Conservation (phyloP, 345 rosid genomes). For the Citrus glauca region DNA sequence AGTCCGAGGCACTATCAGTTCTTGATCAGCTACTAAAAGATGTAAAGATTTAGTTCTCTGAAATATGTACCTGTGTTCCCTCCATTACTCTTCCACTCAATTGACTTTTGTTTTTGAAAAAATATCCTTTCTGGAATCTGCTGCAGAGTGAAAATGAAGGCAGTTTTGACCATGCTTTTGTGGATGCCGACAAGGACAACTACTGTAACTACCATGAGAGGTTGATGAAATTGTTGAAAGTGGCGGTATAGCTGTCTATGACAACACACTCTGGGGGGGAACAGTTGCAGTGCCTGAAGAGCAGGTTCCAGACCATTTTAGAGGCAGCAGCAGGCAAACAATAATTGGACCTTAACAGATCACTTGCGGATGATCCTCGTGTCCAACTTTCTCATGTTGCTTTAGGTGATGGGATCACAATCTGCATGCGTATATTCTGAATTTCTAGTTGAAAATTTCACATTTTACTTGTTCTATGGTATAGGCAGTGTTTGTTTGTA, state of each 20-base stretch:
- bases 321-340: not conserved
- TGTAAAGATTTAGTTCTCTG: slow-evolving; percentile 12
- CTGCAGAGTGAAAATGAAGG: slow-evolving; percentile 34
- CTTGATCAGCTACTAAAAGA: slow-evolving; percentile 38
- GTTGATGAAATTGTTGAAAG: slow-evolving; percentile 44
- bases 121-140: not conserved
- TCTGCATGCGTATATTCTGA: slow-evolving; percentile 38
- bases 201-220: slow-evolving; percentile 55
- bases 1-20: slow-evolving; percentile 37
- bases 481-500: not conserved
- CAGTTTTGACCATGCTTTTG: slow-evolving; percentile 49
- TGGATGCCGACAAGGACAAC: slow-evolving; percentile 53
- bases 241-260: slow-evolving; percentile 53
- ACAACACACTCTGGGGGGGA: slow-evolving; percentile 57
- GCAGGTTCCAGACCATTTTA: slow-evolving; percentile 13
- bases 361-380: slow-evolving; percentile 41
- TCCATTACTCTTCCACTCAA: not conserved
- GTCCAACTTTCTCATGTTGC: slow-evolving; percentile 50
- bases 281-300: slow-evolving; percentile 36
- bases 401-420: slow-evolving; percentile 51
- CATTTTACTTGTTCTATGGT: not conserved
- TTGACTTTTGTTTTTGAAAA: not conserved
- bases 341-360: slow-evolving; percentile 37
- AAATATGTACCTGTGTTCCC: not conserved
- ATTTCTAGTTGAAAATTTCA: not conserved